These are phyloP conservation scores for Pholiota microspora DNA, from an alignment of 768 basidiomycete genomes.

Conservation along the genomic window DNA sequence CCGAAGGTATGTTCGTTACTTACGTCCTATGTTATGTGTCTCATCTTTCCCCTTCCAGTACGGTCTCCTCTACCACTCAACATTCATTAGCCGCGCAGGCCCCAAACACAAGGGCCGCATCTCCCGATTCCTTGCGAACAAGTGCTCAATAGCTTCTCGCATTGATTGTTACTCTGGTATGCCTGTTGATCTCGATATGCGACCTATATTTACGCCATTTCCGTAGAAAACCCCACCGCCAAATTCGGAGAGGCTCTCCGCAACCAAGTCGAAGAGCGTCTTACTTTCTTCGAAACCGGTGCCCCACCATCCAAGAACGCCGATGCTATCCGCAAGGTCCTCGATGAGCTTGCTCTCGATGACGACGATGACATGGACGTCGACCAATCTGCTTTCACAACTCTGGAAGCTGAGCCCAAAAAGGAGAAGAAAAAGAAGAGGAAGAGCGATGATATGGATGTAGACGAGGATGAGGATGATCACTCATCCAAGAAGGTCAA, in stretches of 20 bases:
- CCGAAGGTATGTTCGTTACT: constrained; percentile 65
- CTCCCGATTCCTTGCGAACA: constrained; percentile 98
- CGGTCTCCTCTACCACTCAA: constrained; percentile 95
- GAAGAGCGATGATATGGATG: constrained; percentile 65
- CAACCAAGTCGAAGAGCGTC: constrained; percentile 92
- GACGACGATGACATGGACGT: constrained; percentile 55
- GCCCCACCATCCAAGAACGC: constrained; percentile 86
- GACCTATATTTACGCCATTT: not conserved
- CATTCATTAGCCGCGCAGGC: constrained; percentile 94
- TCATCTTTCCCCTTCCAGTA: constrained; percentile 52
- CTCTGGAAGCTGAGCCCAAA: constrained; percentile 51
- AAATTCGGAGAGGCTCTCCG: constrained; percentile 96
- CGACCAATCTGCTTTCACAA: constrained; percentile 52
- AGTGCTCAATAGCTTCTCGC: constrained; percentile 94
- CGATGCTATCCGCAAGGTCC: constrained; percentile 87
- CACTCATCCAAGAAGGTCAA: constrained; percentile 68
- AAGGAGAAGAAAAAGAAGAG: constrained; percentile 70
- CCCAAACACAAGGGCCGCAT: constrained; percentile 96
- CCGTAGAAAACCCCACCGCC: constrained; percentile 76
- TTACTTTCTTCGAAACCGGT: constrained; percentile 93
- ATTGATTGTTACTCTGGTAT: constrained; percentile 93
- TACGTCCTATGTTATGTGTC: not conserved
- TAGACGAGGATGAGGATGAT: constrained; percentile 45
- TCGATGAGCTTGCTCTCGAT: constrained; percentile 73
- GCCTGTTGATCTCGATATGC: too few relatives aligned